Evolutionary conservation across 2,329 filamentous ascomycete genomes (phyloP).

Genomic region (Aspergillus caelatus): DNA sequence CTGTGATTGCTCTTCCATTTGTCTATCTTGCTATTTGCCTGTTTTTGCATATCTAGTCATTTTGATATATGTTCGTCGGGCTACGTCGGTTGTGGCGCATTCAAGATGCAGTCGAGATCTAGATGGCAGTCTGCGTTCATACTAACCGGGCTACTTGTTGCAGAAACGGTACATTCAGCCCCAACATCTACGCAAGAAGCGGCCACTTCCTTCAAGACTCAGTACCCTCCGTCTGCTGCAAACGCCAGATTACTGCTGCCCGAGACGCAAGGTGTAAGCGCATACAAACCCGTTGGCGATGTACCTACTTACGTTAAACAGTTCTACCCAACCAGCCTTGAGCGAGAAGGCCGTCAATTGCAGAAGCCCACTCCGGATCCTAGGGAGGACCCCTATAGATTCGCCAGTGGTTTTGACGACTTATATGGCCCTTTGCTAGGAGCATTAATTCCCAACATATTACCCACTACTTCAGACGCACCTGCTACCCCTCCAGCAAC

Average conservation of each 20-base stretch:
- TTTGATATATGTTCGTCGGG: neutral
- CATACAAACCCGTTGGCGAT: neutral
- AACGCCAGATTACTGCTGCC: constrained; percentile 30
- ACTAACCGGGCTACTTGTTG: constrained; percentile 40
- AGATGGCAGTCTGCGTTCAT: constrained; percentile 31
- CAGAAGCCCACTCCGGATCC: constrained; percentile 31
- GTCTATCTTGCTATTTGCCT: neutral
- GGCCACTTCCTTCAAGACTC: constrained; percentile 31
- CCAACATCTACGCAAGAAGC: constrained; percentile 25
- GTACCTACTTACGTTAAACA: constrained; percentile 21
- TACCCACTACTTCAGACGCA: neutral
- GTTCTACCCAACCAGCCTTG: constrained; percentile 35
- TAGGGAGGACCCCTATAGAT: constrained; percentile 8
- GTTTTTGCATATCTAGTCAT: neutral
- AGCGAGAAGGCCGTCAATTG: constrained; percentile 34
- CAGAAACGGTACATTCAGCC: constrained; percentile 30
- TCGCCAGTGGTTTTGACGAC: constrained; percentile 21
- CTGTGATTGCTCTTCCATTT: neutral
- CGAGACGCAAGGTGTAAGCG: constrained; percentile 36
- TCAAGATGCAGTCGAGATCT: constrained; percentile 24
- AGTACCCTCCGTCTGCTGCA: constrained; percentile 37
- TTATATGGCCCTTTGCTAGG: constrained; percentile 19
- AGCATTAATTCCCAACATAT: constrained; percentile 10
- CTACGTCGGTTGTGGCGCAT: neutral
- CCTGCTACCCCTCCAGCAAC: constrained; percentile 5